Base-by-base conservation (phyloP, 345 rosid species). In the Noccaea bulbosa region DNA sequence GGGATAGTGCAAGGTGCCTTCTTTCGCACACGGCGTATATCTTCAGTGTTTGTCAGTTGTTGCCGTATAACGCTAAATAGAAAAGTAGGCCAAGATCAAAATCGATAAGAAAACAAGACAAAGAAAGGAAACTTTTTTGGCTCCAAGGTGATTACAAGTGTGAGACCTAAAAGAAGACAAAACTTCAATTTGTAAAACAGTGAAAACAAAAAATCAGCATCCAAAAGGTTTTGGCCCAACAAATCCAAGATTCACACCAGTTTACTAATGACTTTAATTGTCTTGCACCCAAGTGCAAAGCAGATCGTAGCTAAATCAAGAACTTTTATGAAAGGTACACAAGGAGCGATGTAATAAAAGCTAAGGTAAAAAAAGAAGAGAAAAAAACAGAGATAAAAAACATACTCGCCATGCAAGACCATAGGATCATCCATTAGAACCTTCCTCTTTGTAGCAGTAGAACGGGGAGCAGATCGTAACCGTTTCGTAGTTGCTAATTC, bases 401-500 rank as follows among this genome's bases (percentile, higher is more conserved):
- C 99, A 77, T 92, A 95, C 99, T 95, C 97, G 86, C 99, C 99
- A 48, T 82, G 98, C 80, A 95, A 82, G 81, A 92, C 98, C 98
- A 92, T 88, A 11, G 81, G 73, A 69, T 95, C 98, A 77, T 95
- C 99, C 86, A 92, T 81, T 62, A 85, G 87, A 81, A 88, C 92
- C 86, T 95, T 95, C 83, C 98, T 88, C 87, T 88, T 95, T 24
- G 74, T 65, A 61, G 83, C 82, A 79, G 82, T 83, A 65, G 88
- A 65, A 46, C 87, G 88, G 8, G 87, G 76, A 54, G 86, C 79
- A 78, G 86, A 55, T 44, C 87, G 85, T 16, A 65, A 14, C 51
- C 96, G 94, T 74, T 95, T 95, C 53, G 71, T 78, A 33, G 97
- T 66, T 69, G 79, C 79, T 53, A 83, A 64, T 81, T 88, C 91